phyloP scores from a whole-genome alignment of 805 yeast species.

The Pichia gijzeniarum region DNA sequence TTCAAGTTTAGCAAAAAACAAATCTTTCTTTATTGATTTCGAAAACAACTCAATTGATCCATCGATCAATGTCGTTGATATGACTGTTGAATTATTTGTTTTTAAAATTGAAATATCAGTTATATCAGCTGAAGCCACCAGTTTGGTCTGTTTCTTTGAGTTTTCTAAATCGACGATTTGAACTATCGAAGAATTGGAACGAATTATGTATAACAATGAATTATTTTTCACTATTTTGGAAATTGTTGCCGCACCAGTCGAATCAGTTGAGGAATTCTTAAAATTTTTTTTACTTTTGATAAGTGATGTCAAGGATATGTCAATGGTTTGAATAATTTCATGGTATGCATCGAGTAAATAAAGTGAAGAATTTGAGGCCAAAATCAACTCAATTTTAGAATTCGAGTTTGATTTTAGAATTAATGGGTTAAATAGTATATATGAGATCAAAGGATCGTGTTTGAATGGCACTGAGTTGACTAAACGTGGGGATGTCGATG shows the following conservation, averaged over 20 bases:
- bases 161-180: conserved; percentile 23
- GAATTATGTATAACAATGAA: neutral
- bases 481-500: conserved; percentile 21
- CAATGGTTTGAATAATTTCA: conserved; percentile 17
- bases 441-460: conserved; percentile 14
- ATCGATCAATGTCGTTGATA: conserved; percentile 14
- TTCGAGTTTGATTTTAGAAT: neutral
- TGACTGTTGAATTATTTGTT: neutral
- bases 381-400: neutral
- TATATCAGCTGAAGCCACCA: conserved; percentile 24
- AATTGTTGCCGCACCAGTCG: neutral
- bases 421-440: conserved; percentile 1
- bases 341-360: conserved; percentile 6
- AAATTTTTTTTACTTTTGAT: neutral
- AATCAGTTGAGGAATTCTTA: neutral
- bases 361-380: conserved; percentile 9
- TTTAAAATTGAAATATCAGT: conserved; percentile 6
- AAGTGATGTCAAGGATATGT: conserved; percentile 3
- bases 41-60: conserved; percentile 24
- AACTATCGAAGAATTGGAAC: neutral
- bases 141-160: conserved; percentile 22
- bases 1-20: conserved; percentile 6
- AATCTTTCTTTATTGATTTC: neutral
- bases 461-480: conserved; percentile 12
- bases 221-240: conserved; percentile 6